Base-by-base conservation (phyloP, 225 moss, liverwort and hornwort genomes). In the Sphagnum tenellum region DNA sequence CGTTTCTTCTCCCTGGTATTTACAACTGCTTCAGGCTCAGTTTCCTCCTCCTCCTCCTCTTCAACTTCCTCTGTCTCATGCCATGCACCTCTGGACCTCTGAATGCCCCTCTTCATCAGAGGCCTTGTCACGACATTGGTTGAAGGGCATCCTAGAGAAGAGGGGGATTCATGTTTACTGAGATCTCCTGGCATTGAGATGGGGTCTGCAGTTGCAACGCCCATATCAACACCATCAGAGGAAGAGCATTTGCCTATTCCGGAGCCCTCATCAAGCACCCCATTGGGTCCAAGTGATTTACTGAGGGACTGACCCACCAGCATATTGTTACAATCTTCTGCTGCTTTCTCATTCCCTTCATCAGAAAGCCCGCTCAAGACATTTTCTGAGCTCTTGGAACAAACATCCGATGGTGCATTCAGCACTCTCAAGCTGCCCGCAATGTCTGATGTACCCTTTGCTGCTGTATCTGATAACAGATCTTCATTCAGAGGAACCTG, bases 221-320 rank as follows among this genome's bases (percentile, higher is more conserved):
- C 83, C 84, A 89, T 81, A 51, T 92, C 92, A 7, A 84, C 82
- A 65, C 77, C 94, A 65, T 88, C 91, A 71, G 92, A 92, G 29
- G 92, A 95, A 69, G 80, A 95, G 64, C 84, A 92, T 73, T 88
- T 92, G 13, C 94, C 89, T 75, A 95, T 89, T 49, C 79, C 89
- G 50, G 92, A 95, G 55, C 86, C 87, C 82, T 89, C 94, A 64
- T 89, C 91, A 61, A 92, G 79, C 50, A 86, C 81, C 70, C 79
- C 82, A 67, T 71, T 77, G 13, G 66, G 56, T 54, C 77, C 58
- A 50, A 74, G 68, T 48, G 67, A 72, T 55, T 72, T 82, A 50
- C 80, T 83, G n/a, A 58, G 69, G 61, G 72, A 82, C 64, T 84
- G 81, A 67, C 73, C 75, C 72, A 65, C 70, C 45, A 70, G 80